Conservation (phyloP, 1,139 yeast species). For the Yamadazyma sp. region DNA sequence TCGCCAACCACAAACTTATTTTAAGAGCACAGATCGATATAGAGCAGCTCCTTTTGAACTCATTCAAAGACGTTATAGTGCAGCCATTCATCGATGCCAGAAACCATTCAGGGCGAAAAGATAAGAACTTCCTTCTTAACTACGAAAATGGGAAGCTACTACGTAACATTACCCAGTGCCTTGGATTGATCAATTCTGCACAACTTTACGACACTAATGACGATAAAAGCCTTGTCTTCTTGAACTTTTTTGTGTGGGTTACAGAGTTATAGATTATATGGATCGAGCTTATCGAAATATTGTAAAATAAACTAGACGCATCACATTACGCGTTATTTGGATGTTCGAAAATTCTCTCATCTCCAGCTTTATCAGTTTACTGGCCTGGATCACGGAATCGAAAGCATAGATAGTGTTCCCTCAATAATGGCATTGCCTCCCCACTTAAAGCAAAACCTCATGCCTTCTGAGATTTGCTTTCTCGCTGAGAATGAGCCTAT, state of each 20-base stretch:
- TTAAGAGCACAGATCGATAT: slow-evolving; percentile 24
- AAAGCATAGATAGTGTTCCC: background rate
- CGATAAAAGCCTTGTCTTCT: slow-evolving; percentile 8
- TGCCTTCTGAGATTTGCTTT: slow-evolving; percentile 79
- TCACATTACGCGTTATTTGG: background rate
- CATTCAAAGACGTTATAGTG: slow-evolving; percentile 34
- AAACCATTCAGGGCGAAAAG: slow-evolving; percentile 7
- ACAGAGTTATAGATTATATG: slow-evolving; percentile 9
- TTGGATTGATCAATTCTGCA: slow-evolving; percentile 15
- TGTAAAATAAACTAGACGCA: background rate
- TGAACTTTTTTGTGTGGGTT: slow-evolving; percentile 13
- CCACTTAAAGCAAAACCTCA: slow-evolving; percentile 54
- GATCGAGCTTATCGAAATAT: background rate
- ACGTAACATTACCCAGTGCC: slow-evolving; percentile 14
- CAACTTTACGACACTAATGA: slow-evolving; percentile 7
- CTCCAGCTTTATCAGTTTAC: background rate
- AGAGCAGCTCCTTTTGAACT: slow-evolving; percentile 28
- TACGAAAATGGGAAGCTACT: slow-evolving; percentile 14
- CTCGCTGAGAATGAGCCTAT: slow-evolving; percentile 79
- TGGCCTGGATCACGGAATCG: background rate
- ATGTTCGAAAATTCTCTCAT: background rate
- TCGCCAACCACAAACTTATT: slow-evolving; percentile 25
- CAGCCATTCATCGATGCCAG: slow-evolving; percentile 29
- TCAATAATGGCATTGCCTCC: slow-evolving; percentile 63
- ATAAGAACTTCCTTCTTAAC: slow-evolving; percentile 11